Evolutionary conservation across 1,139 yeast genomes (phyloP).

Genomic region (Suhomyces chickasaworum): DNA sequence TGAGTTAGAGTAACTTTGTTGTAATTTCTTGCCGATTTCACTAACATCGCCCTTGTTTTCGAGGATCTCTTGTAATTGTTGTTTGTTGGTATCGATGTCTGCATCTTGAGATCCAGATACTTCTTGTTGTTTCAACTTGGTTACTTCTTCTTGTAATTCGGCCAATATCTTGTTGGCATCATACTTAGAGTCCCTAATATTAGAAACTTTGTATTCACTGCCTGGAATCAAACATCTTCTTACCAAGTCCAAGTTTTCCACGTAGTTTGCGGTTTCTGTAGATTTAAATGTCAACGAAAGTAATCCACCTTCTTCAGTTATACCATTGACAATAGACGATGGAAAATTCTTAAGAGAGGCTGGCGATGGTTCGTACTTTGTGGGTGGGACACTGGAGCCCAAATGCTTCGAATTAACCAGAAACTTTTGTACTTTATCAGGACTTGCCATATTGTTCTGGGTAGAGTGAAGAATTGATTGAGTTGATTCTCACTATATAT

Average conservation of each 20-base stretch:
- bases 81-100: conserved; percentile 10
- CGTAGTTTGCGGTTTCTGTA: conserved; percentile 38
- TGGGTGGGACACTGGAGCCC: conserved; percentile 21
- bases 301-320: conserved; percentile 49
- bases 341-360: conserved; percentile 41
- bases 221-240: conserved; percentile 13
- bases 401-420: conserved; percentile 8
- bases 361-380: conserved; percentile 36
- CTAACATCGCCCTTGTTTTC: conserved; percentile 18
- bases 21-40: conserved; percentile 21
- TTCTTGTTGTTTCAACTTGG: conserved; percentile 10
- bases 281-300: conserved; percentile 48
- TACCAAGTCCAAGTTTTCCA: conserved; percentile 42
- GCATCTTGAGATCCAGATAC: not conserved
- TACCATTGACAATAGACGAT: conserved; percentile 45
- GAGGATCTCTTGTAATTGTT: conserved; percentile 23
- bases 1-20: conserved; percentile 19
- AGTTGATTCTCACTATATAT: no score
- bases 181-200: conserved; percentile 25
- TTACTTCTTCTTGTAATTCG: conserved; percentile 25
- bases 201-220: conserved; percentile 7
- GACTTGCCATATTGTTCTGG: conserved; percentile 5
- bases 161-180: conserved; percentile 22
- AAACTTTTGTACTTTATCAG: conserved; percentile 14
- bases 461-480: not conserved